A percentile compares a stretch with the other conserved stretches of the same genome.
Evolutionary conservation across 2,329 filamentous ascomycete species (phyloP).

Genomic region (Fusarium papillatum): DNA sequence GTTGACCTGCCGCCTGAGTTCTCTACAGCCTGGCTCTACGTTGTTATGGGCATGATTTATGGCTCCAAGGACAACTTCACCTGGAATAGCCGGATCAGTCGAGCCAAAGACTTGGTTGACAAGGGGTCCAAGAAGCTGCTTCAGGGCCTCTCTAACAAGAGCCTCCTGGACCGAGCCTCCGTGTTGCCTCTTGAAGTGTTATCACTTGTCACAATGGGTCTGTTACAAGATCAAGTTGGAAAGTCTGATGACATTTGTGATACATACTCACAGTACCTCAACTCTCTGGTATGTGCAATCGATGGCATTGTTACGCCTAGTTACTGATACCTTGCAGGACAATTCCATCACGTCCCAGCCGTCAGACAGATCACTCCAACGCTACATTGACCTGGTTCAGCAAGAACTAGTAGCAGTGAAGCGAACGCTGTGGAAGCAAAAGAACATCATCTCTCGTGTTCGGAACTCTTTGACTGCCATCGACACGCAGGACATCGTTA

Average conservation of each 20-base stretch:
- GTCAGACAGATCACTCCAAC: constrained; percentile 57
- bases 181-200: constrained; percentile 59
- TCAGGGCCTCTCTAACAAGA: constrained; percentile 45
- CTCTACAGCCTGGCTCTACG: constrained; percentile 56
- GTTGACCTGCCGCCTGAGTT: constrained; percentile 53
- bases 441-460: constrained; percentile 46
- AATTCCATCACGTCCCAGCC: constrained; percentile 55
- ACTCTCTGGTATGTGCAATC: constrained; percentile 51
- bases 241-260: constrained; percentile 54
- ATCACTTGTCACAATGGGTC: constrained; percentile 53
- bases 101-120: constrained; percentile 47
- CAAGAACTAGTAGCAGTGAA: constrained; percentile 57
- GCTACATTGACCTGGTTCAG: constrained; percentile 54
- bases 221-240: constrained; percentile 55
- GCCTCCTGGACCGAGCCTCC: constrained; percentile 52
- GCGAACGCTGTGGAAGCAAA: constrained; percentile 51
- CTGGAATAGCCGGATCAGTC: constrained; percentile 48
- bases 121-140: constrained; percentile 54
- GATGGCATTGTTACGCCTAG: too few relatives aligned
- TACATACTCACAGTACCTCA: constrained; percentile 58
- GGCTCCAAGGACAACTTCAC: constrained; percentile 31
- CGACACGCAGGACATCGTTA: constrained; percentile 31
- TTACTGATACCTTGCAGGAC: constrained; percentile 48
- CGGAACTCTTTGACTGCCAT: constrained; percentile 33
- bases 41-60: constrained; percentile 54